These are phyloP conservation scores for Baorangia bicolor DNA, from an alignment of 768 basidiomycete species.

Conservation along the genomic window DNA sequence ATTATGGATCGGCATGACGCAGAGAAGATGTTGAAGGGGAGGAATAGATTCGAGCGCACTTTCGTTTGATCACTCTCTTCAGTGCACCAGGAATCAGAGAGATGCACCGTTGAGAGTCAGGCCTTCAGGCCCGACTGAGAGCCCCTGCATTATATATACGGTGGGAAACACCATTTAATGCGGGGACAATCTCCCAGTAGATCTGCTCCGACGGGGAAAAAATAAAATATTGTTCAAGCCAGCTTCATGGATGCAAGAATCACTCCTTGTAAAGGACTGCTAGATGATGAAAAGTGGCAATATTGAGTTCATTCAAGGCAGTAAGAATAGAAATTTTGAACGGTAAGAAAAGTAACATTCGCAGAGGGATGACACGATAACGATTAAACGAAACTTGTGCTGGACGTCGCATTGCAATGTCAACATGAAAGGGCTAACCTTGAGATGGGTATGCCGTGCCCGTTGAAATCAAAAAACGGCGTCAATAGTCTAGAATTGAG, in stretches of 20 bases:
- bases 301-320: background rate
- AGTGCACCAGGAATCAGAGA: background rate
- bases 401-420: background rate
- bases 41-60: background rate
- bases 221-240: background rate
- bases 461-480: background rate
- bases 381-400: background rate
- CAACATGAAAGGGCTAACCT: background rate
- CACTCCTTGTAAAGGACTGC: background rate
- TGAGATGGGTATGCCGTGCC: background rate
- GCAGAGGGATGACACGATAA: background rate
- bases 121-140: background rate
- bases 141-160: background rate
- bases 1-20: background rate
- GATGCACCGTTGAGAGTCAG: background rate
- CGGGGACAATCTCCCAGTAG: background rate
- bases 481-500: background rate
- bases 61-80: background rate
- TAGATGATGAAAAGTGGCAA: background rate
- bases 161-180: constrained; percentile 12
- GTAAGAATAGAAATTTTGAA: background rate
- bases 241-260: background rate
- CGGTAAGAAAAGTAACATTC: background rate
- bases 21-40: background rate
- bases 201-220: background rate